Base-by-base conservation (phyloP, 257 asterid genomes). In the Coffea eugenioides region DNA sequence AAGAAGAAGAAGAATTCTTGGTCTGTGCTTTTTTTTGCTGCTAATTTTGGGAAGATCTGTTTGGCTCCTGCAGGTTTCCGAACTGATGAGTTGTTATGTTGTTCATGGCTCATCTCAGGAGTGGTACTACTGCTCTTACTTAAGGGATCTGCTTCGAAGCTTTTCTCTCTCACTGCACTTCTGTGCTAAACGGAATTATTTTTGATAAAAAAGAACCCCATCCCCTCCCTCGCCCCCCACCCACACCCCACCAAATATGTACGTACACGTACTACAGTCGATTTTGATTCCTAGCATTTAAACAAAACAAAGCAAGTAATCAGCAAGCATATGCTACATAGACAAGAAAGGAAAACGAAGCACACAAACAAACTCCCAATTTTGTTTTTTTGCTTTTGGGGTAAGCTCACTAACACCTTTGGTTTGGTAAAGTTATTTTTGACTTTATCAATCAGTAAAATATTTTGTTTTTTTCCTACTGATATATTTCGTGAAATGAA, bases 181-280 rank as follows among this genome's bases (percentile, higher is more conserved):
- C 82, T 73, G 71, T 75, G 41, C 1, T 62, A 65, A 51, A 43
- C 1, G 54, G 21, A 81, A 21, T 56, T 83, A 52, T 68, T 82
- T 69, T 62, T 0, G 2, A 21, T 3, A 25, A 5, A 75, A 52
- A 23, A 23, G 21, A 43, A n/a, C 65, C 7, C 46, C 73, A n/a
- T 5, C 43, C 43, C 4, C 43, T 4, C 4, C 43, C 43, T 4
- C 43, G 41, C 43, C 2, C 43, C 4, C 43, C 43, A 31, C 31
- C 31, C 31, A 31, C 2, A 2, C 43, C 43, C 43, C 4, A 31
- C 31, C 31, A 31, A 31, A 39, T 77, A 27, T 70, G 80, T 74
- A 81, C 87, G 82, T 78, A 71, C 87, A 81, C 76, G 57, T 85
- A 80, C 80, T 78, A 51, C 76, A n/a, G 77, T 78, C 81, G 84